These are phyloP conservation scores for Phylloporus sp. DNA, from an alignment of 1,284 basidiomycete genomes.

Conservation along the genomic window DNA sequence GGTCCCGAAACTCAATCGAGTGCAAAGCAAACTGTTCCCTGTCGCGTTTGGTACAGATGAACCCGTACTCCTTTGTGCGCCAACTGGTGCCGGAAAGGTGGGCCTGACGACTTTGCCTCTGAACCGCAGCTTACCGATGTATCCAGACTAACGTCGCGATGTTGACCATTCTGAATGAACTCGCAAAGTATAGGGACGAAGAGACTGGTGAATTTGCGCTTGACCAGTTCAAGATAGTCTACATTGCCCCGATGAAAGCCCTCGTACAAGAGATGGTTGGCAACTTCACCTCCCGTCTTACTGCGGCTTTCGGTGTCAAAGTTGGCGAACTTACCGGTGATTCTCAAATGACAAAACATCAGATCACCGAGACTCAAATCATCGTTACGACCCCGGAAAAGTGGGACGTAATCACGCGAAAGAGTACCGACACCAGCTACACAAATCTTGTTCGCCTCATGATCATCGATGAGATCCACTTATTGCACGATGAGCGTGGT, in stretches of 20 bases:
- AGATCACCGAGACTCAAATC: constrained; percentile 97
- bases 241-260: constrained; percentile 99
- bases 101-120: constrained; percentile 24
- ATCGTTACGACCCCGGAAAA: constrained; percentile 99
- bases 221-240: constrained; percentile 95
- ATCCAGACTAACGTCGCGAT: constrained; percentile 96
- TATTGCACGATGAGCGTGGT: constrained; percentile 97
- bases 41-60: constrained; percentile 95
- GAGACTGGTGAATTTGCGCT: constrained; percentile 87
- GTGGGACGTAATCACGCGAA: constrained; percentile 99
- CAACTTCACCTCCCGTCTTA: constrained; percentile 86
- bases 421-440: constrained; percentile 96
- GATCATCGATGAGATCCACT: constrained; percentile 98
- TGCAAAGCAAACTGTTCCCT: constrained; percentile 95
- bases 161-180: constrained; percentile 89
- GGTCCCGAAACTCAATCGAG: constrained; percentile 83
- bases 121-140: constrained; percentile 11
- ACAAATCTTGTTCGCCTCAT: constrained; percentile 96
- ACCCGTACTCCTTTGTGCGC: constrained; percentile 95
- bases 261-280: constrained; percentile 98
- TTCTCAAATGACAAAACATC: constrained; percentile 97
- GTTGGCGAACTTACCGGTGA: constrained; percentile 98
- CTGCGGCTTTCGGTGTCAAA: constrained; percentile 77
- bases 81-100: constrained; percentile 98
- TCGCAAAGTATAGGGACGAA: constrained; percentile 84